phyloP scores from a whole-genome alignment of 2,329 filamentous ascomycete species.

The Pyricularia grisea region DNA sequence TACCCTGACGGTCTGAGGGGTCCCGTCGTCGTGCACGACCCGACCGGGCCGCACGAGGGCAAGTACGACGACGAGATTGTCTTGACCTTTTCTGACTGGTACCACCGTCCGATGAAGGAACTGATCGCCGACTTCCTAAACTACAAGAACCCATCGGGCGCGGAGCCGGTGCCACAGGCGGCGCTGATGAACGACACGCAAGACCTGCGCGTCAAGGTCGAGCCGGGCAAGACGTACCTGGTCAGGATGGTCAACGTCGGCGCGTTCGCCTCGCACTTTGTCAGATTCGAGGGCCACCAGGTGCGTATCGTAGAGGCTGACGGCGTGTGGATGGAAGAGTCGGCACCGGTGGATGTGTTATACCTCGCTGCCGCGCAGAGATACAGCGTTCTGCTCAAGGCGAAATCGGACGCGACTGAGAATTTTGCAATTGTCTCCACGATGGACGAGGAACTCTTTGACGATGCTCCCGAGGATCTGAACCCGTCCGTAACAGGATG shows the following conservation, averaged over 20 bases:
- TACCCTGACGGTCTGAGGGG: slow-evolving; percentile 59
- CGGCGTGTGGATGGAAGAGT: slow-evolving; percentile 54
- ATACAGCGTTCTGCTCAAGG: slow-evolving; percentile 51
- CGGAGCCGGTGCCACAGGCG: slow-evolving; percentile 58
- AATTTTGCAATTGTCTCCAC: slow-evolving; percentile 62
- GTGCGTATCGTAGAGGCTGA: slow-evolving; percentile 66
- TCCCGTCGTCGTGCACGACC: slow-evolving; percentile 54
- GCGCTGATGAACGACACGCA: slow-evolving; percentile 65
- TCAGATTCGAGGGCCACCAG: slow-evolving; percentile 58
- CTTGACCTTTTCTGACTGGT: slow-evolving; percentile 61
- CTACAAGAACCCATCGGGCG: slow-evolving; percentile 45
- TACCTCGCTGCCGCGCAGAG: slow-evolving; percentile 62
- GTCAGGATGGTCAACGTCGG: slow-evolving; percentile 65
- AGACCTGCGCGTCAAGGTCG: slow-evolving; percentile 47
- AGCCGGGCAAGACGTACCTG: slow-evolving; percentile 61
- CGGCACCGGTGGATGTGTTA: slow-evolving; percentile 47
- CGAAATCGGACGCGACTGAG: slow-evolving; percentile 46
- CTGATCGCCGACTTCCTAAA: slow-evolving; percentile 39
- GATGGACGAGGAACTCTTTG: slow-evolving; percentile 66
- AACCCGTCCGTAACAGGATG: slow-evolving; percentile 60
- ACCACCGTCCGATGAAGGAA: slow-evolving; percentile 47
- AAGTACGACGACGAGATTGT: slow-evolving; percentile 54
- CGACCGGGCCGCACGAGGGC: slow-evolving; percentile 43
- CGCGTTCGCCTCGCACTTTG: slow-evolving; percentile 57
- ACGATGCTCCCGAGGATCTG: slow-evolving; percentile 53